These are phyloP conservation scores for Berberis vulgaris DNA, from an alignment of 164 flowering plant genomes.

Conservation along the genomic window DNA sequence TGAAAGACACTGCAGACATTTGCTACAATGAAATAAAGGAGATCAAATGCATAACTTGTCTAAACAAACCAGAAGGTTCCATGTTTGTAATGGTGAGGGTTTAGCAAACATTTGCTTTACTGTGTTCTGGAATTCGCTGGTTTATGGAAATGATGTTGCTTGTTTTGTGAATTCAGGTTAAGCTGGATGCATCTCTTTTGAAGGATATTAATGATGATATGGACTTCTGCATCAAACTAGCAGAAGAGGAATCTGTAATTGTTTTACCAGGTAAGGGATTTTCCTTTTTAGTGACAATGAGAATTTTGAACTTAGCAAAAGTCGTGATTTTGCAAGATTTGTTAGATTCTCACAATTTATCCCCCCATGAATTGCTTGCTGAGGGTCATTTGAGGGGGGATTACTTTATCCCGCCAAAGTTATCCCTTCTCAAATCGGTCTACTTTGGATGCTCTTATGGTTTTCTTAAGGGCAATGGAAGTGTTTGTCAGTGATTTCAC, in stretches of 20 bases:
- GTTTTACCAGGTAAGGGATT: constrained; percentile 25
- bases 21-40: constrained; percentile 29
- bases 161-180: constrained; percentile 3
- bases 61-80: constrained; percentile 32
- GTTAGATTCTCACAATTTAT: neutral
- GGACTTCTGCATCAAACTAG: constrained; percentile 32
- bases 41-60: constrained; percentile 29
- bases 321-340: neutral
- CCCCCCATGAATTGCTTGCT: no score
- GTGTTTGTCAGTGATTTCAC: no score
- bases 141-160: neutral
- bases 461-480: no score
- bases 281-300: neutral
- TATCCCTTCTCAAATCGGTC: neutral
- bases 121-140: neutral
- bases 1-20: constrained; percentile 42
- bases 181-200: constrained; percentile 12
- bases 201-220: constrained; percentile 27
- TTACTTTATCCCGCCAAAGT: no score
- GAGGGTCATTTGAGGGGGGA: no score
- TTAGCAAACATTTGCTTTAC: neutral
- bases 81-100: constrained; percentile 36
- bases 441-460: neutral
- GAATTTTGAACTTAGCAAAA: neutral
- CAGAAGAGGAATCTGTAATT: constrained; percentile 34